Conservation (phyloP, 495 filamentous ascomycete genomes). For the Peziza echinospora region DNA sequence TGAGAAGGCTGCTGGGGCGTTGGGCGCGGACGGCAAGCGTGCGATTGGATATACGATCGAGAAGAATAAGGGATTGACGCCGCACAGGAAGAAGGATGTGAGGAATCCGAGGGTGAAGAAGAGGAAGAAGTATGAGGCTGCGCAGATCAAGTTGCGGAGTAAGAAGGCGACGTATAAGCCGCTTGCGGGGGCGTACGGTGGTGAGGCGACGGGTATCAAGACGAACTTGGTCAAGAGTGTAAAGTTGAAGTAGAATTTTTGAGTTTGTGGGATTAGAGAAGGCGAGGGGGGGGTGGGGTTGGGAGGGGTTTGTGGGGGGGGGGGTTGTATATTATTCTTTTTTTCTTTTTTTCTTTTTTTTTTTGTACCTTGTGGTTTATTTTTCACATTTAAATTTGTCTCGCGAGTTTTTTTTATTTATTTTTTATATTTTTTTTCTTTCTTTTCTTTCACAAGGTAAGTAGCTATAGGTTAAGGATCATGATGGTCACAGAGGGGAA, state of each 20-base stretch:
- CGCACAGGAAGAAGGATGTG: conserved; percentile 73
- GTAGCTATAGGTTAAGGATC: no score
- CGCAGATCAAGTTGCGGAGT: conserved; percentile 81
- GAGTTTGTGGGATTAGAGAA: no score
- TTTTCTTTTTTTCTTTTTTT: no score
- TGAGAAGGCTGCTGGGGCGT: conserved; percentile 28
- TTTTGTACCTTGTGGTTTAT: no score
- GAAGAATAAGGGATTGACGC: conserved; percentile 90
- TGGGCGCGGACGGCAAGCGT: conserved; percentile 70
- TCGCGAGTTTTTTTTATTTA: no score
- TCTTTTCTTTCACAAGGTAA: no score
- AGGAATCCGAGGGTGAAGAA: conserved; percentile 96
- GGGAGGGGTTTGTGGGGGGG: no score
- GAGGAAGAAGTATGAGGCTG: conserved; percentile 75
- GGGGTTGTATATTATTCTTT: no score
- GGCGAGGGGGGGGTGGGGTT: no score
- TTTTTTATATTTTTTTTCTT: no score
- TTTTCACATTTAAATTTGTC: no score
- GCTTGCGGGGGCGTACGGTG: conserved; percentile 77
- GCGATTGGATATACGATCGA: conserved; percentile 77
- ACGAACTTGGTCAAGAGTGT: conserved; percentile 75
- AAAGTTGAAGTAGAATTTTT: conserved; percentile 36
- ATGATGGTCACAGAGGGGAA: no score
- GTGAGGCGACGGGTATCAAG: conserved; percentile 92
- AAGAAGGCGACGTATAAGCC: conserved; percentile 69